Conservation (phyloP, 164 flowering plant species). For the Euptelea pleiosperma region DNA sequence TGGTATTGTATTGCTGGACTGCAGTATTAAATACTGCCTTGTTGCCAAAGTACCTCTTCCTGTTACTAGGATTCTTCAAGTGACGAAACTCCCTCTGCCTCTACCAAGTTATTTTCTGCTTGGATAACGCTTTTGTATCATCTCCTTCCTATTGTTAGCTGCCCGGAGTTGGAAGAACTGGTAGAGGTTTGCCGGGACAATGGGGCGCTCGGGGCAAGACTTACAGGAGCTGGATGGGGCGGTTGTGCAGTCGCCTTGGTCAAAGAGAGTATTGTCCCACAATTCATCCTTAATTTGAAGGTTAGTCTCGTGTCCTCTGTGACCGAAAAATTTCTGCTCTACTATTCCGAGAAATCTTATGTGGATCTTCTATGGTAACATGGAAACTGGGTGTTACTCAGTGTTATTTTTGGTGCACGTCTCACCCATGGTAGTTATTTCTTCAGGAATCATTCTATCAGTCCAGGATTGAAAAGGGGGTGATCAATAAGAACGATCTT, state of each 20-base stretch:
- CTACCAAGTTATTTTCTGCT: not conserved
- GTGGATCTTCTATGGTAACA: no score
- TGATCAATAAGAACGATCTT: constrained; percentile 59
- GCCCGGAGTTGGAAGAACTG: constrained; percentile 93
- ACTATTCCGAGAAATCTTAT: no score
- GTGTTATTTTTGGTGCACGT: no score
- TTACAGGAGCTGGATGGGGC: constrained; percentile 99
- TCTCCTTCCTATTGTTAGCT: constrained; percentile 33
- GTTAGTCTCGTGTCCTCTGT: constrained; percentile 22
- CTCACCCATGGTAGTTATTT: no score
- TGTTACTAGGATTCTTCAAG: no score
- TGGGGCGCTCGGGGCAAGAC: constrained; percentile 95
- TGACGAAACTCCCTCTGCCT: no score
- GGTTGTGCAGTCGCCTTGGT: constrained; percentile 95
- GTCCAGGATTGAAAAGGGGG: constrained; percentile 68
- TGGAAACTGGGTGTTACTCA: no score
- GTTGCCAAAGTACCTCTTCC: no score
- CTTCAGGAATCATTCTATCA: constrained; percentile 65
- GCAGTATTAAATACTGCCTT: no score
- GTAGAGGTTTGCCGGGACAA: constrained; percentile 64
- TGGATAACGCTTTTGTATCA: not conserved
- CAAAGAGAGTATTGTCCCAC: constrained; percentile 51
- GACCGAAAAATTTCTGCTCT: not conserved
- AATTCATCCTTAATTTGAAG: constrained; percentile 80
- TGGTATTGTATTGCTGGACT: no score